Conservation (phyloP, 495 filamentous ascomycete species). For the Podospora tetraspora region DNA sequence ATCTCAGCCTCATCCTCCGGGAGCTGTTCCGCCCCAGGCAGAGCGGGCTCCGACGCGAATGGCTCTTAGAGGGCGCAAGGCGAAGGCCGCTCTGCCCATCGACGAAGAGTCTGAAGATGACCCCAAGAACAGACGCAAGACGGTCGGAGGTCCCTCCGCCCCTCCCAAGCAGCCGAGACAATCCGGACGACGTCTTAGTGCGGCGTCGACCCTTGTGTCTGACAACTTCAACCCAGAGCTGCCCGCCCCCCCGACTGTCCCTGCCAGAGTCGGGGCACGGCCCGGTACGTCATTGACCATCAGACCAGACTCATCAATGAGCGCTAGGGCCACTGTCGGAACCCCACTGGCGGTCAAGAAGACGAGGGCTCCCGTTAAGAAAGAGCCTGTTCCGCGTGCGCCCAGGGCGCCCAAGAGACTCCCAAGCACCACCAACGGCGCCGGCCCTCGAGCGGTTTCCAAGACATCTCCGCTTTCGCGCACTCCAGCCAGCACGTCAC, state of each 20-base stretch:
- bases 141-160: slow-evolving; percentile 54
- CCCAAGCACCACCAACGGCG: slow-evolving; percentile 31
- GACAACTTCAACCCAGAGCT: slow-evolving; percentile 18
- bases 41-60: slow-evolving; percentile 52
- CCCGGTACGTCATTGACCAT: slow-evolving; percentile 36
- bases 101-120: slow-evolving; percentile 51
- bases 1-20: slow-evolving; percentile 26
- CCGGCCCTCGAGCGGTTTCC: slow-evolving; percentile 1
- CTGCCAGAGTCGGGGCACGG: slow-evolving; percentile 23
- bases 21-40: slow-evolving; percentile 27
- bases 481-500: not conserved
- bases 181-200: slow-evolving; percentile 36
- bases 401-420: slow-evolving; percentile 38
- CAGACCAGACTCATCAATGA: slow-evolving; percentile 38
- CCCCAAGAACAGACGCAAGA: slow-evolving; percentile 56
- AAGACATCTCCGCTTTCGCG: slow-evolving; percentile 10
- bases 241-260: slow-evolving; percentile 14
- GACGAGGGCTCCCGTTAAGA: slow-evolving; percentile 37
- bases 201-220: slow-evolving; percentile 33
- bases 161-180: slow-evolving; percentile 27
- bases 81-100: slow-evolving; percentile 35
- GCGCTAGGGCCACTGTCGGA: slow-evolving; percentile 25
- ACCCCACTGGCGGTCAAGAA: slow-evolving; percentile 41
- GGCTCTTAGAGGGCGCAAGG: slow-evolving; percentile 68
- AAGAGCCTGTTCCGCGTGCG: slow-evolving; percentile 32